Evolutionary conservation across 129 eudicot species (phyloP).

Genomic region (Chrysanthemum seticuspe): DNA sequence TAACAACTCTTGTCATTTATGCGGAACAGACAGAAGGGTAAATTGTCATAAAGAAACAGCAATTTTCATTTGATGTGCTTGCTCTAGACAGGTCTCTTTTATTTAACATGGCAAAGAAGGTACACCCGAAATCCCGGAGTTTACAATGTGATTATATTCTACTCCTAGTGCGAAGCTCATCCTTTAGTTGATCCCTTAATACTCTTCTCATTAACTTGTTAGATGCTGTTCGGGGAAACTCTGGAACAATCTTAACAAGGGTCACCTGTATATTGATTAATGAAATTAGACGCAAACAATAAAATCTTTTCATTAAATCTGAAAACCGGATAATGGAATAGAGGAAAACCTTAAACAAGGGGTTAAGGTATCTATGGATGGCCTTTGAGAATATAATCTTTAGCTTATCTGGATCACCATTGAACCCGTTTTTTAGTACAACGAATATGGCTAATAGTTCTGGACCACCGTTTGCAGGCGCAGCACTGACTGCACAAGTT

Average conservation of each 20-base stretch:
- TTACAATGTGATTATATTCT: slow-evolving; percentile 37
- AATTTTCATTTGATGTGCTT: too few species aligned
- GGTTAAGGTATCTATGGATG: slow-evolving; percentile 76
- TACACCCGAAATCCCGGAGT: too few species aligned
- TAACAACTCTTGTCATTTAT: too few species aligned
- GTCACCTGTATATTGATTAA: slow-evolving; percentile 56
- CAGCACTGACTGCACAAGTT: slow-evolving; percentile 82
- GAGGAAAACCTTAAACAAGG: slow-evolving; percentile 79
- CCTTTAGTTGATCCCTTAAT: slow-evolving; percentile 64
- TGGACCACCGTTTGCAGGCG: slow-evolving; percentile 83
- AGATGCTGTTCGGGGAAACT: slow-evolving; percentile 88
- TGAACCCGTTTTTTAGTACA: slow-evolving; percentile 64
- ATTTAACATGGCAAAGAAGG: background rate
- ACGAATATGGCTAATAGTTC: slow-evolving; percentile 75
- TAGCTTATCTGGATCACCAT: slow-evolving; percentile 44
- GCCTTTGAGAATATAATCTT: slow-evolving; percentile 68
- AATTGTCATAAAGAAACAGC: too few species aligned
- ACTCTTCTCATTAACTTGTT: slow-evolving; percentile 80
- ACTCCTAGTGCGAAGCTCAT: slow-evolving; percentile 51
- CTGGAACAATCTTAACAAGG: slow-evolving; percentile 61
- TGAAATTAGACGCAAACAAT: slow-evolving; percentile 4
- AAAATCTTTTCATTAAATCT: slow-evolving; percentile 3
- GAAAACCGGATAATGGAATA: background rate
- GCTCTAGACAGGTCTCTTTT: background rate
- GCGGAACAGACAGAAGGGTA: too few species aligned